These are phyloP conservation scores for Cinnamomum chago DNA, from an alignment of 164 flowering plant genomes.

Conservation along the genomic window DNA sequence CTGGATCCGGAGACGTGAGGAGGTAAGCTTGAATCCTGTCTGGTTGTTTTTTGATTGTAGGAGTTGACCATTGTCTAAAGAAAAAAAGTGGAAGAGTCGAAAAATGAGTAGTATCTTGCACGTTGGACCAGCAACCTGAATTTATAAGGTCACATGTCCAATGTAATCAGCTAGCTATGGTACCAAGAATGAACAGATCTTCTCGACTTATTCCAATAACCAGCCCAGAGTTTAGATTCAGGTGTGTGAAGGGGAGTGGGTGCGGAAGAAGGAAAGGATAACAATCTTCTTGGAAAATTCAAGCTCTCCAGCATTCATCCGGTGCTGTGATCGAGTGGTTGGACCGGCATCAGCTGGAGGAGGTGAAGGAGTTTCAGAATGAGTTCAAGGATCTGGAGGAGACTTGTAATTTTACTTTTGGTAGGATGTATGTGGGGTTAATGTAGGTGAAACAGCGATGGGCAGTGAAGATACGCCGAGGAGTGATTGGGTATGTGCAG, in stretches of 20 bases:
- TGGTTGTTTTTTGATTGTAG: too few relatives aligned
- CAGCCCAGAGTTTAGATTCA: conserved; percentile 34
- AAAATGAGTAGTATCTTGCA: too few relatives aligned
- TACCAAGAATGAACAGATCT: conserved; percentile 24
- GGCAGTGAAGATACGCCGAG: conserved; percentile 19
- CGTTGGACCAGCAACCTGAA: too few relatives aligned
- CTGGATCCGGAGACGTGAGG: conserved; percentile 93
- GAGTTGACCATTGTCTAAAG: too few relatives aligned
- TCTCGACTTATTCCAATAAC: conserved; percentile 21
- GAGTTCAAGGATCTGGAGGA: conserved; percentile 6
- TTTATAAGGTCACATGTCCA: too few relatives aligned
- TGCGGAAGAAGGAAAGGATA: conserved; percentile 18
- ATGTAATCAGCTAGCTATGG: too few relatives aligned
- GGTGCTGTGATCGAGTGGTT: conserved; percentile 19
- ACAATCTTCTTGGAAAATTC: conserved; percentile 24
- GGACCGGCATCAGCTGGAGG: conserved; percentile 7
- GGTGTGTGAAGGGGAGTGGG: conserved; percentile 40
- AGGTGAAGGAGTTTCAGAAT: conserved; percentile 8
- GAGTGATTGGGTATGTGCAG: conserved; percentile 6
- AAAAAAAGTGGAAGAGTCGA: too few relatives aligned
- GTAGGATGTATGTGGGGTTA: conserved; percentile 6
- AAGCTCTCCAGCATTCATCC: conserved; percentile 32
- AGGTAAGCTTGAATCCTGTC: conserved; percentile 35
- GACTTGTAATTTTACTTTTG: conserved; percentile 1
- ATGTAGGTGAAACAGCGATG: conserved; percentile 15